A percentile compares a stretch with the other conserved stretches of the same genome.
Evolutionary conservation across 495 filamentous ascomycete species (phyloP).

Genomic region (Lasiosphaeria ovina): DNA sequence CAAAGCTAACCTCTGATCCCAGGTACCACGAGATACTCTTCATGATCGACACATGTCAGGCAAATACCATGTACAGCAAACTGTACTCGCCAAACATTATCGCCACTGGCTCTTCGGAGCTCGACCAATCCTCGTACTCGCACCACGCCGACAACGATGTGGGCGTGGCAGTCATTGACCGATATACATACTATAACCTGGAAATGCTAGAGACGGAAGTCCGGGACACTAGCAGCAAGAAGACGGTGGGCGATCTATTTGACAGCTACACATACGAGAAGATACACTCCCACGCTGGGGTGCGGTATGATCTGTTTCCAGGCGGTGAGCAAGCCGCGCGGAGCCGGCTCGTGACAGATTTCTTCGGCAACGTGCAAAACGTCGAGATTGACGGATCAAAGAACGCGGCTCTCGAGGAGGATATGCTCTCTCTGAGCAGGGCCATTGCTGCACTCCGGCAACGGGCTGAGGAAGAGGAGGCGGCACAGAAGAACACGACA

Average conservation of each 20-base stretch:
- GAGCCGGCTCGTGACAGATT: conserved; percentile 81
- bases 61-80: conserved; percentile 98
- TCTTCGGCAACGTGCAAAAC: conserved; percentile 97
- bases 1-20: conserved; percentile 8
- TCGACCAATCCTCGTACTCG: conserved; percentile 91
- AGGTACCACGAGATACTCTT: conserved; percentile 93
- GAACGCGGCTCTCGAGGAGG: conserved; percentile 65
- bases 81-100: conserved; percentile 97
- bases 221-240: conserved; percentile 73
- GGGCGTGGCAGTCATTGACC: conserved; percentile 95
- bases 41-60: conserved; percentile 99
- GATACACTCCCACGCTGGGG: conserved; percentile 89
- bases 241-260: conserved; percentile 88
- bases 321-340: conserved; percentile 72
- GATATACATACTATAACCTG: conserved; percentile 97
- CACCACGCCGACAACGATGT: conserved; percentile 97
- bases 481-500: conserved; percentile 29
- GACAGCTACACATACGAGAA: conserved; percentile 93
- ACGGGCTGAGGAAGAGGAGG: conserved; percentile 47
- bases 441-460: conserved; percentile 60
- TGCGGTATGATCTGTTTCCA: conserved; percentile 87
- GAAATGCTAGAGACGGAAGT: conserved; percentile 94
- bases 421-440: conserved; percentile 61
- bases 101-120: conserved; percentile 88
- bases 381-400: conserved; percentile 75